Evolutionary conservation across 140 eudicot species (phyloP).

Genomic region (Anethum foeniculum): DNA sequence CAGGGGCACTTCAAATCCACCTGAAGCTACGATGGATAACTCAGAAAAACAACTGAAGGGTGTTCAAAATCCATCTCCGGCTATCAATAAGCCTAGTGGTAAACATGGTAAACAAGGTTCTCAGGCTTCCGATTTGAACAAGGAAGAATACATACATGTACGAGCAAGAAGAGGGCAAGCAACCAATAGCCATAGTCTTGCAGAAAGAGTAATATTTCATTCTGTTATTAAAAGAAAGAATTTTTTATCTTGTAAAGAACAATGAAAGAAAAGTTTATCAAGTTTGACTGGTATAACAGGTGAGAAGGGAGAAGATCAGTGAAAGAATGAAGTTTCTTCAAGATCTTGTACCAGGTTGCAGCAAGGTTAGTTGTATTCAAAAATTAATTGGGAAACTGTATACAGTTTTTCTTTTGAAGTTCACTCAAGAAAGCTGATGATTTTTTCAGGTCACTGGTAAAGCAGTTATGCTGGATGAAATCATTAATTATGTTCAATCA

Average conservation of each 20-base stretch:
- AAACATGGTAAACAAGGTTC: slow-evolving; percentile 60
- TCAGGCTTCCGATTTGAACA: slow-evolving; percentile 58
- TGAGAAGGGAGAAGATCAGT: slow-evolving; percentile 94
- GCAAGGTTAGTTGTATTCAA: slow-evolving; percentile 52
- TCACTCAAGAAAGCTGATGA: slow-evolving; percentile 13
- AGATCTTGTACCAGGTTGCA: slow-evolving; percentile 99
- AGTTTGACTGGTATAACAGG: slow-evolving; percentile 34
- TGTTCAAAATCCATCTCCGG: slow-evolving; percentile 41
- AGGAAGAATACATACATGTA: slow-evolving; percentile 85
- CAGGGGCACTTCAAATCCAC: slow-evolving; percentile 38
- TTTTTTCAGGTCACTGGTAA: slow-evolving; percentile 82
- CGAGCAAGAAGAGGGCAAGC: slow-evolving; percentile 98
- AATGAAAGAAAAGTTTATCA: not conserved
- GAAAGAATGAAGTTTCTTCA: slow-evolving; percentile 98
- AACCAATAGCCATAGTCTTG: slow-evolving; percentile 98
- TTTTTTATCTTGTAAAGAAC: not conserved
- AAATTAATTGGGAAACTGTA: not conserved
- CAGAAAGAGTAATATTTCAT: slow-evolving; percentile 68
- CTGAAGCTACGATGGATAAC: slow-evolving; percentile 33
- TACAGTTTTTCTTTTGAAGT: slow-evolving; percentile 1
- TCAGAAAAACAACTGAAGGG: slow-evolving; percentile 44
- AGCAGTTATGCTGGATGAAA: slow-evolving; percentile 97
- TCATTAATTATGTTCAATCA: slow-evolving; percentile 88
- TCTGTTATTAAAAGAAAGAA: not conserved
- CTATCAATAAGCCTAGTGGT: slow-evolving; percentile 42